Percentiles rank a stretch among this genome's conserved stretches.
Evolutionary conservation across 345 rosid genomes (phyloP).

Genomic region (Euclidium syriacum): DNA sequence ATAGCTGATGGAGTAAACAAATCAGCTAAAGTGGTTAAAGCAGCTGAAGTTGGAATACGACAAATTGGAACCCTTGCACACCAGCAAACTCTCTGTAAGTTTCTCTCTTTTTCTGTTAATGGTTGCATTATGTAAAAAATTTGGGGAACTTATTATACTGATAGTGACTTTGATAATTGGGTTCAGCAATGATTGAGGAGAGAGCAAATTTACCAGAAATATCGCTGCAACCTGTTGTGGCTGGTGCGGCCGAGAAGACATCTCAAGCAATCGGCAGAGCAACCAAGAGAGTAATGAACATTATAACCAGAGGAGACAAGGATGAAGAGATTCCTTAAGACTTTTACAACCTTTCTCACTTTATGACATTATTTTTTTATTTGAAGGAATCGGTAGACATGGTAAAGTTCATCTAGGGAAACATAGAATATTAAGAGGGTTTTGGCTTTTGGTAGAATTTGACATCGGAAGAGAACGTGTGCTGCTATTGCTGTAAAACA

Average conservation of each 20-base stretch:
- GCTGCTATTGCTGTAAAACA: too few species aligned
- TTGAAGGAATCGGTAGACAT: not conserved
- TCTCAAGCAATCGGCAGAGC: constrained; percentile 75
- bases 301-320: constrained; percentile 50
- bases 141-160: not conserved
- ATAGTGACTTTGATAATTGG: not conserved
- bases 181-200: constrained; percentile 87
- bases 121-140: not conserved
- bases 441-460: too few species aligned
- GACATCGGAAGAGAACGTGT: too few species aligned
- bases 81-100: constrained; percentile 70
- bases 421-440: not conserved
- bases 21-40: constrained; percentile 86
- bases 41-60: constrained; percentile 84
- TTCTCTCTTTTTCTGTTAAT: not conserved
- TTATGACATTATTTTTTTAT: not conserved
- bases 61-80: constrained; percentile 79
- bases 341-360: not conserved
- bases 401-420: not conserved
- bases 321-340: constrained; percentile 10
- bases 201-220: constrained; percentile 76
- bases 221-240: constrained; percentile 74
- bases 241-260: constrained; percentile 77
- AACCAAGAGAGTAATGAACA: constrained; percentile 60
- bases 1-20: constrained; percentile 80